Base-by-base conservation (phyloP, 1,139 yeast species). In the Suhomyces chickasaworum region DNA sequence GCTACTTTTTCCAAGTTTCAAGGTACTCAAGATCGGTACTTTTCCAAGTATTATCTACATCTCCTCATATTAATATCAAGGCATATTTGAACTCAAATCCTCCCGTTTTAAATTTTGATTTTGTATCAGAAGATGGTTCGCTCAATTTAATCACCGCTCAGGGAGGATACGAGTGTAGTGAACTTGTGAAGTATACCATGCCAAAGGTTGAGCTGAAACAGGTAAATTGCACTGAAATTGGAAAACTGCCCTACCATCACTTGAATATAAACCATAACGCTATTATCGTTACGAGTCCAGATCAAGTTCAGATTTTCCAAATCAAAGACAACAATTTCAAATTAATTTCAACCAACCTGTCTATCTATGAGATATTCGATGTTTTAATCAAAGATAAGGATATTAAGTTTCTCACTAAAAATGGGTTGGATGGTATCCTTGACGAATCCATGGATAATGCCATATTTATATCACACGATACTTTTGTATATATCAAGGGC, bases 151-250 rank as follows among this genome's bases (percentile, higher is more conserved):
- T 64, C 22, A 50, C 66, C 3, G 67, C 74, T 43, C 75, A 68
- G 48, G 78, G 78, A 20, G 74, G 77, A 2, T 64, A 67, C 49
- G 63, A 66, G 18, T 64, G 70, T 34, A 73, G 77, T 7, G 77
- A 73, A 44, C 52, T 67, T 33, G 53, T 62, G 5, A 29, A 36
- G 13, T 37, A 30, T 31, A 25, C 35, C 4, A 18, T 16, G 16
- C 36, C 41, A n/a, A 31, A 13, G 2, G n/a, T 18, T 7, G 15
- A 31, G 7, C 22, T 10, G 4, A 18, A 16, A 15, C 3, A 13
- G 13, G 16, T 15, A 8, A 16, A 6, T 4, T 12, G 7, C 2
- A 6, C 12, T 25, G 17, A 37, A 12, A 1, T 17, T 2, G 36
- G 32, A 21, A 22, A 7, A 3, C 20, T 22, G 12, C 16, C 22